These are phyloP conservation scores for Prillingera fragicola DNA, from an alignment of 1,284 basidiomycete genomes.

Conservation along the genomic window DNA sequence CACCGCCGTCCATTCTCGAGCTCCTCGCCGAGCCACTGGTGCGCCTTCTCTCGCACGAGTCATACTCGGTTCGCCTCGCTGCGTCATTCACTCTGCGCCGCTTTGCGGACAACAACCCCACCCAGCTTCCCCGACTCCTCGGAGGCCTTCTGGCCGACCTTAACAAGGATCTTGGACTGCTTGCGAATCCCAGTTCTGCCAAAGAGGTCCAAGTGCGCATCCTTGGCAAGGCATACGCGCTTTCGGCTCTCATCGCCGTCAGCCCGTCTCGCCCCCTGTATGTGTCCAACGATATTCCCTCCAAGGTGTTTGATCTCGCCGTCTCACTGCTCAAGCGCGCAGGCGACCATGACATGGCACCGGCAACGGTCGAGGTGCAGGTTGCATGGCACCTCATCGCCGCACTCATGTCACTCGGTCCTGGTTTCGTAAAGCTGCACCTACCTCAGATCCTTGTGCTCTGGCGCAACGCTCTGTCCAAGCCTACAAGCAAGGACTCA, in stretches of 20 bases:
- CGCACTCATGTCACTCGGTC: constrained; percentile 85
- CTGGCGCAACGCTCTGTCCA: constrained; percentile 95
- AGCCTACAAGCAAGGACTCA: constrained; percentile 82
- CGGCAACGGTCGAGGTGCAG: constrained; percentile 81
- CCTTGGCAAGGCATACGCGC: constrained; percentile 80
- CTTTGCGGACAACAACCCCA: constrained; percentile 83
- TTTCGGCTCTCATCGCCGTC: constrained; percentile 78
- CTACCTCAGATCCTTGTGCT: constrained; percentile 86
- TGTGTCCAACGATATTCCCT: constrained; percentile 86
- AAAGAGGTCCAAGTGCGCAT: constrained; percentile 67
- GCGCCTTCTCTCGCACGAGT: constrained; percentile 79
- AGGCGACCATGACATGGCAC: constrained; percentile 78
- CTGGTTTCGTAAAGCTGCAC: constrained; percentile 86
- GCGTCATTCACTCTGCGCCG: constrained; percentile 82
- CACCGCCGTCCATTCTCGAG: constrained; percentile 83
- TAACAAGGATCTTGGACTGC: constrained; percentile 53
- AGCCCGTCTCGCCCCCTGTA: constrained; percentile 85
- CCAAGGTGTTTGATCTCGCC: constrained; percentile 85
- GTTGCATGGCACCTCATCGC: constrained; percentile 92
- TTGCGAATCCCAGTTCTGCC: constrained; percentile 60
- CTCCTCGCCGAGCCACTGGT: constrained; percentile 79
- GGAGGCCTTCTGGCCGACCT: constrained; percentile 82
- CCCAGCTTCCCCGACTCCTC: constrained; percentile 73
- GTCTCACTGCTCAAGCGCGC: constrained; percentile 83
- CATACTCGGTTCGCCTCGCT: constrained; percentile 75